A percentile compares a stretch with the other conserved stretches of the same genome.
Evolutionary conservation across 331 rosid species (phyloP).

Genomic region (Telfairia occidentalis): DNA sequence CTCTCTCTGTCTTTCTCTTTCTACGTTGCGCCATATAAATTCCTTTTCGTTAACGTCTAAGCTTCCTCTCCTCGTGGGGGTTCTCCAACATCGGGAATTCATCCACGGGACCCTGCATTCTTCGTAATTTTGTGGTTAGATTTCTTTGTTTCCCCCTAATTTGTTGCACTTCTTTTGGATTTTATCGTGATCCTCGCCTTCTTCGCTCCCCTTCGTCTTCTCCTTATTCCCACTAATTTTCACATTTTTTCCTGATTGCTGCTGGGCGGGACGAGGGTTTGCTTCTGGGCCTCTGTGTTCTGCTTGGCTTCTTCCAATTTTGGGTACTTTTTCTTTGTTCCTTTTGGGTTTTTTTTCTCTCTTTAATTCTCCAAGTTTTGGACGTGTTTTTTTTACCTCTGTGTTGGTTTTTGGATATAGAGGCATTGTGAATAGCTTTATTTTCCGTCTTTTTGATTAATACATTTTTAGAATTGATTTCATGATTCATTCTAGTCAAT

Average conservation of each 20-base stretch:
- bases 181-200: neutral
- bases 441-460: neutral
- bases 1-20: neutral
- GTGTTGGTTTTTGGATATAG: neutral
- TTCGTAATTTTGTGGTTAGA: neutral
- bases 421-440: neutral
- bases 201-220: neutral
- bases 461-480: neutral
- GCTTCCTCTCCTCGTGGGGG: slow-evolving; percentile 8
- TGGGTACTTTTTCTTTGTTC: slow-evolving; percentile 16
- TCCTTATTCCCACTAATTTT: neutral
- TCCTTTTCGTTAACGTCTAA: slow-evolving; percentile 7
- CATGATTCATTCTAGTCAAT: neutral
- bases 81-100: neutral
- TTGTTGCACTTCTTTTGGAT: neutral
- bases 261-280: slow-evolving; percentile 8
- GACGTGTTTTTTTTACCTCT: neutral
- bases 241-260: neutral
- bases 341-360: slow-evolving; percentile 4
- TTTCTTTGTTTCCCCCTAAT: slow-evolving; percentile 6
- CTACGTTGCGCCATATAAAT: neutral
- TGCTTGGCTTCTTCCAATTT: slow-evolving; percentile 25
- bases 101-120: neutral
- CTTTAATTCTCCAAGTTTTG: neutral
- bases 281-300: slow-evolving; percentile 18